phyloP scores from a whole-genome alignment of 495 filamentous ascomycete genomes.

The Pseudevernia furfuracea region DNA sequence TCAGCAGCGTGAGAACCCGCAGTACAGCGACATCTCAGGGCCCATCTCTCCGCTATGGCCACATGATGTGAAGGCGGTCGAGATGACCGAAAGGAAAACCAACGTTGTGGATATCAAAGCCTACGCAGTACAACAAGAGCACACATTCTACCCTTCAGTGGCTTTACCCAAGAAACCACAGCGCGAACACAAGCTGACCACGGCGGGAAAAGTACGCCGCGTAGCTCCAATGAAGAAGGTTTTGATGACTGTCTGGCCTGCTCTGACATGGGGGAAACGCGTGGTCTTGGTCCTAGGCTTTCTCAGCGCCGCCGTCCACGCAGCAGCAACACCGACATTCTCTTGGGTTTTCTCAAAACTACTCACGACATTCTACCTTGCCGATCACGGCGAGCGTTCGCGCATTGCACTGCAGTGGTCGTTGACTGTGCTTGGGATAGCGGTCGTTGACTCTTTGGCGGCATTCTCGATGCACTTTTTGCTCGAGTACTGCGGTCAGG shows the following conservation, averaged over 20 bases:
- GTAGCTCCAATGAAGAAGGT: slow-evolving; percentile 47
- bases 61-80: not conserved
- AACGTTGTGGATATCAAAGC: not conserved
- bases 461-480: slow-evolving; percentile 61
- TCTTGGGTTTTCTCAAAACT: slow-evolving; percentile 71
- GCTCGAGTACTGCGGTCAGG: slow-evolving; percentile 63
- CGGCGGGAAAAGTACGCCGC: not conserved
- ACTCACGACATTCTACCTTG: slow-evolving; percentile 57
- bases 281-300: slow-evolving; percentile 54
- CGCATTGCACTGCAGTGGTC: slow-evolving; percentile 57
- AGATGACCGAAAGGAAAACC: not conserved
- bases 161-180: not conserved
- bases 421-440: slow-evolving; percentile 58
- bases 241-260: slow-evolving; percentile 68
- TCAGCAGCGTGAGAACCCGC: not conserved
- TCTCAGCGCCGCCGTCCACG: slow-evolving; percentile 53
- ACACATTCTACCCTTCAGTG: not conserved
- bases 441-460: slow-evolving; percentile 54
- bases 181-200: not conserved
- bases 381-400: slow-evolving; percentile 34
- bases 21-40: not conserved
- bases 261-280: slow-evolving; percentile 44
- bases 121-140: not conserved
- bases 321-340: slow-evolving; percentile 67
- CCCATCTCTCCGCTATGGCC: not conserved